These are phyloP conservation scores for Scedosporium apiospermum DNA, from an alignment of 2,329 filamentous ascomycete species.

Conservation along the genomic window DNA sequence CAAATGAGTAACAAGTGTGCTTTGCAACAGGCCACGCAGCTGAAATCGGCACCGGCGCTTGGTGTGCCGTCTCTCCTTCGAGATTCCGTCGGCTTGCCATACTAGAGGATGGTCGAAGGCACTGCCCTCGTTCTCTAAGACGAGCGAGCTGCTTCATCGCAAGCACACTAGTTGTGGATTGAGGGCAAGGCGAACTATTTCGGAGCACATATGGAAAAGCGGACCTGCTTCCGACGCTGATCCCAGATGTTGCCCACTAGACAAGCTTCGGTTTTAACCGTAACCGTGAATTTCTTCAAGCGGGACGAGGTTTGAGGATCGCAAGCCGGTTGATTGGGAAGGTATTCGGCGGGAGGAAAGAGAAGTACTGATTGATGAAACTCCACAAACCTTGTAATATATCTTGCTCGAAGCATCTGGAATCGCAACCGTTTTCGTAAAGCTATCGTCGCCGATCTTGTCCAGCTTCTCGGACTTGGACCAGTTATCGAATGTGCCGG, in stretches of 20 bases:
- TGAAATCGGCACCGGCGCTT: no score
- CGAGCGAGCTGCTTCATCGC: background rate
- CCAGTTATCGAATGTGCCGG: constrained; percentile 94
- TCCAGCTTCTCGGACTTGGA: constrained; percentile 75
- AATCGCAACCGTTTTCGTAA: constrained; percentile 74
- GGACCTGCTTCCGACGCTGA: background rate
- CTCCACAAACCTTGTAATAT: constrained; percentile 76
- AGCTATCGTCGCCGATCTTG: constrained; percentile 55
- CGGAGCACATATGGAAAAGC: background rate
- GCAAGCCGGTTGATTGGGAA: background rate
- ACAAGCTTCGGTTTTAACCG: background rate
- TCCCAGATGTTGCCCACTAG: background rate
- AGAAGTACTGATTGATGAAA: background rate
- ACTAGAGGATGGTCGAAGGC: no score
- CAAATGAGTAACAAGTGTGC: no score
- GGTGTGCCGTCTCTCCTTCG: no score
- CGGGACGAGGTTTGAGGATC: background rate
- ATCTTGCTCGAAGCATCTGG: constrained; percentile 61
- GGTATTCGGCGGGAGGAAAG: background rate
- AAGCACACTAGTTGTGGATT: background rate
- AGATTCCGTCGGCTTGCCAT: no score
- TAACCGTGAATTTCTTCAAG: background rate
- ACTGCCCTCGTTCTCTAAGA: no score
- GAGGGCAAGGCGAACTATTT: background rate
- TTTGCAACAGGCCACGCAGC: no score